A percentile compares a stretch with the other conserved stretches of the same genome.
Conservation (phyloP, 2,329 filamentous ascomycete genomes). For the Ascochyta viciae-villosae region DNA sequence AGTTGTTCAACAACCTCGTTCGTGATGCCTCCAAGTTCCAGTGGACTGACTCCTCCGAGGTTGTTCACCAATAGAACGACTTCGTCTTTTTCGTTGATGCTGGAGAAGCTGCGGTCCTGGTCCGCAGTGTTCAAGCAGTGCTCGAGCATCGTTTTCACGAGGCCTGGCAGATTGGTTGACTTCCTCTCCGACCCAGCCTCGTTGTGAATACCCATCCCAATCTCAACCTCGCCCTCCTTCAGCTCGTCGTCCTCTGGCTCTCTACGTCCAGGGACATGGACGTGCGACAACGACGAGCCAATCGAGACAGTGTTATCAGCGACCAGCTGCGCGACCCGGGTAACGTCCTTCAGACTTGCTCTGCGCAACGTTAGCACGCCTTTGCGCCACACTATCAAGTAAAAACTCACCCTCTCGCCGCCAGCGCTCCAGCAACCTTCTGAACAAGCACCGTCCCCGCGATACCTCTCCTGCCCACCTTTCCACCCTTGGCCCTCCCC, state of each 20-base stretch:
- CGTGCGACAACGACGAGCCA: slow-evolving; percentile 84
- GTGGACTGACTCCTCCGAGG: slow-evolving; percentile 73
- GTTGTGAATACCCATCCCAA: slow-evolving; percentile 80
- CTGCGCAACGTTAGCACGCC: slow-evolving; percentile 32
- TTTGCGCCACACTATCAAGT: neutral
- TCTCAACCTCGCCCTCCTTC: slow-evolving; percentile 65
- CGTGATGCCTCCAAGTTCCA: slow-evolving; percentile 76
- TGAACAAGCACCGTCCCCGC: slow-evolving; percentile 90
- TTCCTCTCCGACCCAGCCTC: slow-evolving; percentile 59
- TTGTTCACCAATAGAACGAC: slow-evolving; percentile 78
- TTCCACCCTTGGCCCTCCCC: slow-evolving; percentile 80
- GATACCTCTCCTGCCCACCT: slow-evolving; percentile 89
- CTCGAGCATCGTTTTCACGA: slow-evolving; percentile 66
- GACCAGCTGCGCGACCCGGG: slow-evolving; percentile 72
- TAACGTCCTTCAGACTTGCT: slow-evolving; percentile 70
- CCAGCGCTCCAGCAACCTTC: slow-evolving; percentile 86
- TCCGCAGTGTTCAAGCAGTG: slow-evolving; percentile 70
- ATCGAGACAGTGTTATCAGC: slow-evolving; percentile 83
- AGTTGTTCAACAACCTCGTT: slow-evolving; percentile 71
- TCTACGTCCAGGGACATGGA: slow-evolving; percentile 86
- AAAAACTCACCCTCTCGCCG: slow-evolving; percentile 67
- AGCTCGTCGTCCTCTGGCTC: slow-evolving; percentile 66
- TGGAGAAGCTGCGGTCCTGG: slow-evolving; percentile 73
- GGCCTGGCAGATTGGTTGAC: slow-evolving; percentile 50
- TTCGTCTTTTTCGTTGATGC: slow-evolving; percentile 66